Percentiles rank a stretch among this genome's conserved stretches.
phyloP scores from a whole-genome alignment of 495 filamentous ascomycete species.

The Penicillium herquei region DNA sequence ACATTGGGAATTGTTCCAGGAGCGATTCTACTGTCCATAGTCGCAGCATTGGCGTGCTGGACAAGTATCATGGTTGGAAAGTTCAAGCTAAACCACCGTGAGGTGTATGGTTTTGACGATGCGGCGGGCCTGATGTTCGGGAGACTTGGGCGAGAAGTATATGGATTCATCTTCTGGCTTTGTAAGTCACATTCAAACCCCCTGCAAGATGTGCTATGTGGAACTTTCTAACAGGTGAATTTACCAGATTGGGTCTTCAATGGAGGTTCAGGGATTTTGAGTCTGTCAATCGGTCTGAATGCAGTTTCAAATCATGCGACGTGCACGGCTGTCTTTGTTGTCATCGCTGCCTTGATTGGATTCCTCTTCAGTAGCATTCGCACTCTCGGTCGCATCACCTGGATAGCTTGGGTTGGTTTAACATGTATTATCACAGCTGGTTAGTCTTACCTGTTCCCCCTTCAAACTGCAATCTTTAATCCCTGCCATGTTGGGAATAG shows the following conservation, averaged over 20 bases:
- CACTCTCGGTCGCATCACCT: conserved; percentile 38
- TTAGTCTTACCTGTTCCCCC: conserved; percentile 9
- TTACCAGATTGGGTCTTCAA: conserved; percentile 44
- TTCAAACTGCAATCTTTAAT: too few species aligned
- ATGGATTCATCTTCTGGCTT: conserved; percentile 52
- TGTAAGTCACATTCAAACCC: conserved; percentile 32
- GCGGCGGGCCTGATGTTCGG: conserved; percentile 64
- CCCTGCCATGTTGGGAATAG: too few species aligned
- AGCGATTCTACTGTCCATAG: conserved; percentile 46
- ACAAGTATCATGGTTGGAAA: conserved; percentile 69
- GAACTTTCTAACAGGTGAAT: conserved; percentile 52
- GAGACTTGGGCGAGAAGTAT: conserved; percentile 54
- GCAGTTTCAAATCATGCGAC: conserved; percentile 59
- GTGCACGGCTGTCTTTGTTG: conserved; percentile 56
- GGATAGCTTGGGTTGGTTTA: conserved; percentile 41
- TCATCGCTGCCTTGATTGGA: conserved; percentile 32
- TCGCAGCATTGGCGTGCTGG: conserved; percentile 67
- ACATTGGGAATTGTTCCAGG: conserved; percentile 57
- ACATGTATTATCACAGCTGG: conserved; percentile 35
- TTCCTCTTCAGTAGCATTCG: conserved; percentile 34
- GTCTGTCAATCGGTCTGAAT: conserved; percentile 69
- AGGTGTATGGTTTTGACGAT: conserved; percentile 63
- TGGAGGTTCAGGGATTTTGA: conserved; percentile 53
- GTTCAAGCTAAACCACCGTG: conserved; percentile 64
- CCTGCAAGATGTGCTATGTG: conserved; percentile 45